Percentiles rank a stretch among this genome's conserved stretches.
These are phyloP conservation scores for Biancaea sappan DNA, from an alignment of 306 rosid genomes.

Conservation along the genomic window DNA sequence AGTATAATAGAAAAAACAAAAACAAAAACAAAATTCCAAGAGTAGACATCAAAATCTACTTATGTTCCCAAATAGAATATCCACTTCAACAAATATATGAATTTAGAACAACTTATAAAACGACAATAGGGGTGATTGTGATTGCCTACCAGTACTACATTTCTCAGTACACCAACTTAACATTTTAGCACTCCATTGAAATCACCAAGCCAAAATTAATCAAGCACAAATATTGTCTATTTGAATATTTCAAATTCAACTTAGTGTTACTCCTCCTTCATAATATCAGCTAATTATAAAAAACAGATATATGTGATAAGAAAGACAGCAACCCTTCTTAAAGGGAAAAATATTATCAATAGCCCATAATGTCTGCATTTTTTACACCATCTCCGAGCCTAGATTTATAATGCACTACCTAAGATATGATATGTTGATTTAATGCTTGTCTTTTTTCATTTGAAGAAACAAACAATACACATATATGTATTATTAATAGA, in stretches of 20 bases:
- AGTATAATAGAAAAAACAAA: neutral
- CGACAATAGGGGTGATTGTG: neutral
- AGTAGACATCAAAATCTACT: neutral
- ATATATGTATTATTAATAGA: neutral
- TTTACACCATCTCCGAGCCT: neutral
- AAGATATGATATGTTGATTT: neutral
- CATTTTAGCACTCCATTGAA: neutral
- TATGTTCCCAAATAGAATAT: neutral
- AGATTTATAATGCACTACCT: neutral
- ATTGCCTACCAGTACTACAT: neutral
- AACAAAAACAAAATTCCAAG: neutral
- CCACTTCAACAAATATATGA: neutral
- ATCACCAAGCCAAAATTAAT: neutral
- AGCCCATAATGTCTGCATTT: neutral
- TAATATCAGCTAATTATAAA: neutral
- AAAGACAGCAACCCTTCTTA: neutral
- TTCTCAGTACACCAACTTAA: neutral
- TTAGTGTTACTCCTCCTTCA: neutral
- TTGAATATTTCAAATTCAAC: slow-evolving; percentile 1
- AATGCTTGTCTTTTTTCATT: neutral
- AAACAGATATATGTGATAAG: neutral
- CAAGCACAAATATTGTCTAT: neutral
- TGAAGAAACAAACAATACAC: no score
- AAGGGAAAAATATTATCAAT: neutral
- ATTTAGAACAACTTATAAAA: neutral